Evolutionary conservation across 2,329 filamentous ascomycete species (phyloP).

Genomic region (Fusarium drepaniforme): DNA sequence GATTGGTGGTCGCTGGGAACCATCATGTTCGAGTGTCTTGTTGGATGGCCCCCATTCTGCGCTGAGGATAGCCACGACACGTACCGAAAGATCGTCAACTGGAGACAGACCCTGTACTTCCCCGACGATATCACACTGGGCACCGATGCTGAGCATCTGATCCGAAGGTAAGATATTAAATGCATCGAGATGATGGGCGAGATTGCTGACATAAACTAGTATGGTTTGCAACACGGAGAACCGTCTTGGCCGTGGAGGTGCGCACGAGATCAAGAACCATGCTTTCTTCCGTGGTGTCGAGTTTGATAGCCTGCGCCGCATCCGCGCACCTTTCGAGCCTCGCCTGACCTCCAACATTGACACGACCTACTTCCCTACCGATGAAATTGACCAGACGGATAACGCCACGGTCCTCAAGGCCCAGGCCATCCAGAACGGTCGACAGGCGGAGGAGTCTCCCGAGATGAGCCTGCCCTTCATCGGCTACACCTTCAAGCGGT

Average conservation of each 20-base stretch:
- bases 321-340: conserved; percentile 96
- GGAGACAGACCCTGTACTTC: conserved; percentile 95
- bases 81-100: conserved; percentile 99
- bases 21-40: conserved; percentile 99
- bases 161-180: conserved; percentile 78
- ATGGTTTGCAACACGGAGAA: conserved; percentile 95
- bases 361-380: conserved; percentile 98
- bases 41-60: conserved; percentile 99
- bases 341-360: conserved; percentile 93
- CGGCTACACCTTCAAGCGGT: conserved; percentile 87
- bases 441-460: conserved; percentile 80
- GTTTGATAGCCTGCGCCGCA: conserved; percentile 91
- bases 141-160: conserved; percentile 89
- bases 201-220: conserved; percentile 58
- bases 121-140: conserved; percentile 94
- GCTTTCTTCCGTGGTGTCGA: conserved; percentile 97
- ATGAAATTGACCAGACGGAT: conserved; percentile 97
- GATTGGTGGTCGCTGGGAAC: conserved; percentile 99
- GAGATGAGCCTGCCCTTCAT: conserved; percentile 92
- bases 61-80: conserved; percentile 98
- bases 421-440: conserved; percentile 79
- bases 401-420: conserved; percentile 89
- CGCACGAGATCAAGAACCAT: conserved; percentile 92
- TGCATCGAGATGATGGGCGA: not conserved
- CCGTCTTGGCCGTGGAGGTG: conserved; percentile 87